Evolutionary conservation across 176 grass and related monocot species (phyloP), one percentile per base, ranked within the genome.

Genomic region (Carex littledalei): DNA sequence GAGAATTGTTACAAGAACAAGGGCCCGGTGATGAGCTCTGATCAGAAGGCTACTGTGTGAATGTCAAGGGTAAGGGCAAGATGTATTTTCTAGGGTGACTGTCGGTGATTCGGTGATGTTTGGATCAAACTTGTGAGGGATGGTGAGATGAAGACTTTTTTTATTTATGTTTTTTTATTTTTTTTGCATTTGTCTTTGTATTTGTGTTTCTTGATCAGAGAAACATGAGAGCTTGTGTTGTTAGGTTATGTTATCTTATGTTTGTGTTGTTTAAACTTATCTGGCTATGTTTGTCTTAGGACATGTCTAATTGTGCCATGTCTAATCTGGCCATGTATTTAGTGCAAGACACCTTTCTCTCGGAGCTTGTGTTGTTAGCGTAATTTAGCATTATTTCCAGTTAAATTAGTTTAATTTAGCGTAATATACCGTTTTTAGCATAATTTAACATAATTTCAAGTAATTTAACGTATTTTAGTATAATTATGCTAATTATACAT

Each of bases 21-120:
- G 35, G 14, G 26, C 26, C 26, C 39, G 16, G 22, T 14, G 20
- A 53, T 49, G 21, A 52, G 18, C 80, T 15, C 73, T 8, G 73
- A 24, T 24, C 26, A 77, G 73, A 55, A 55, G 22, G 31, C 9
- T 8, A 21, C 0, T 73, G 69, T 26, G 26, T 37, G 5, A 32
- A 81, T 81, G 57, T 43, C 8, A 81, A 81, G 57, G 56, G 79
- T 0, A 81, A 81, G 45, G 79, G 16, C 17, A 81, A 81, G 32
- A 81, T 81, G 79, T 43, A 21, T 61, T 21, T 81, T 45, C 55
- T 63, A 34, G 17, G 18, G 31, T 41, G 29, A 63, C 20, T 35
- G 3, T 35, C 34, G 2, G 3, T 43, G 17, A 39, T 57, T 47
- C 26, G 4, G 5, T 37, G 49, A 26, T 78, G 43, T n/a, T 77